These are phyloP conservation scores for Polychaeton citri DNA, from an alignment of 2,329 filamentous ascomycete species.

Conservation along the genomic window DNA sequence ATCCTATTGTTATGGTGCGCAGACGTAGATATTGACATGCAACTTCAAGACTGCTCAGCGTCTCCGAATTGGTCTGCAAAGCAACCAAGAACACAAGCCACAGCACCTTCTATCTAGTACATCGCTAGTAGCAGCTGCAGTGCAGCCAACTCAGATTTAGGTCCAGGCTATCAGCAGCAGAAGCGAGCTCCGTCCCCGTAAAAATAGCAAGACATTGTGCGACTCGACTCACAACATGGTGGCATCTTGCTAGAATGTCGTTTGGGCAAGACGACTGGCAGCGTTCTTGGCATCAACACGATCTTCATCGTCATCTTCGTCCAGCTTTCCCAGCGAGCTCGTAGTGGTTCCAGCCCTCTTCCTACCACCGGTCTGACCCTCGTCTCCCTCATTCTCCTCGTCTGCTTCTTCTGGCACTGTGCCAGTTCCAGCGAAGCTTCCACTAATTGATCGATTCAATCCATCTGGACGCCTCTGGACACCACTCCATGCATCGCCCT, in stretches of 20 bases:
- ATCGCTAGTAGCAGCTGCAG: too few species aligned
- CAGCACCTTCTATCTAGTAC: too few species aligned
- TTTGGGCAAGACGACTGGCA: constrained; percentile 81
- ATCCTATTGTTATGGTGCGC: too few species aligned
- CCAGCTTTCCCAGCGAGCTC: constrained; percentile 42
- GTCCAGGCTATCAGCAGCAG: too few species aligned
- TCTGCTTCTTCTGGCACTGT: constrained; percentile 44
- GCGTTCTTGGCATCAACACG: constrained; percentile 91
- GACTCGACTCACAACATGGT: too few species aligned
- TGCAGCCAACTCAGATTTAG: too few species aligned
- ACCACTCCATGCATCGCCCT: constrained; percentile 97
- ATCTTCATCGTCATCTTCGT: constrained; percentile 73
- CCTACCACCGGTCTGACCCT: constrained; percentile 32
- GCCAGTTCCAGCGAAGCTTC: constrained; percentile 48
- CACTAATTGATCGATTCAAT: constrained; percentile 63
- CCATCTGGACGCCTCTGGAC: constrained; percentile 72
- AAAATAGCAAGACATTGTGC: too few species aligned
- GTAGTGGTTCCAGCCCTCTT: constrained; percentile 32
- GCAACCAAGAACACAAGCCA: too few species aligned
- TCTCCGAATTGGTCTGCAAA: too few species aligned
- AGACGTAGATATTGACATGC: too few species aligned
- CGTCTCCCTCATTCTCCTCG: constrained; percentile 29
- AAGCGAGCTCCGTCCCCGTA: too few species aligned
- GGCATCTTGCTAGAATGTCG: constrained; percentile 87
- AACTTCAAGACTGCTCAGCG: too few species aligned